These are phyloP conservation scores for Leishmania braziliensis DNA, from an alignment of 208 protist species.

Conservation along the genomic window DNA sequence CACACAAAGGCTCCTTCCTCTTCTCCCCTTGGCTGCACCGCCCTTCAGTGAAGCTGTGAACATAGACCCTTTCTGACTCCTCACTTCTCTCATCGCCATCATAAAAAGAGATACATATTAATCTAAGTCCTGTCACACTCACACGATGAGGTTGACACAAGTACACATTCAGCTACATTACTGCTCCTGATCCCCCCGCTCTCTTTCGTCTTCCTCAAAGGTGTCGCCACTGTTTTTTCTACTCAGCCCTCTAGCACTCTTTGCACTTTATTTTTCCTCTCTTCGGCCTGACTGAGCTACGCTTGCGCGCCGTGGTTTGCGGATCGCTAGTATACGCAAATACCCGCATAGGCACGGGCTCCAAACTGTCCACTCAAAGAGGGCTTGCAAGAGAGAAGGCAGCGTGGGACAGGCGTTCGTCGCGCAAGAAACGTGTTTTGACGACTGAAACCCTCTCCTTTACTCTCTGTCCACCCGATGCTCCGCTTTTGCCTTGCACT, in stretches of 20 bases:
- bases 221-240: neutral
- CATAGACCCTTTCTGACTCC: neutral
- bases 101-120: neutral
- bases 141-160: neutral
- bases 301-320: neutral
- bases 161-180: conserved; percentile 4
- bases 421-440: neutral
- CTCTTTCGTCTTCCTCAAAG: neutral
- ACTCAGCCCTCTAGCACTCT: neutral
- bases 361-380: neutral
- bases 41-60: neutral
- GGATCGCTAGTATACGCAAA: neutral
- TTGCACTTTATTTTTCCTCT: neutral
- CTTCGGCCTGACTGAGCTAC: neutral
- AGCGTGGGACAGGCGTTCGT: neutral
- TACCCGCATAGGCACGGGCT: neutral
- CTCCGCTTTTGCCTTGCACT: conserved; percentile 15
- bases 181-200: neutral
- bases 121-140: neutral
- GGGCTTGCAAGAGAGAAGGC: neutral
- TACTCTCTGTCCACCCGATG: conserved; percentile 9
- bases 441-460: neutral
- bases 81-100: no score
- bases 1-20: neutral
- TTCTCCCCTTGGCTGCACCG: neutral